Percentiles rank a stretch among this genome's conserved stretches.
These are phyloP conservation scores for Phlebopus sp. DNA, from an alignment of 1,284 basidiomycete species.

Conservation along the genomic window DNA sequence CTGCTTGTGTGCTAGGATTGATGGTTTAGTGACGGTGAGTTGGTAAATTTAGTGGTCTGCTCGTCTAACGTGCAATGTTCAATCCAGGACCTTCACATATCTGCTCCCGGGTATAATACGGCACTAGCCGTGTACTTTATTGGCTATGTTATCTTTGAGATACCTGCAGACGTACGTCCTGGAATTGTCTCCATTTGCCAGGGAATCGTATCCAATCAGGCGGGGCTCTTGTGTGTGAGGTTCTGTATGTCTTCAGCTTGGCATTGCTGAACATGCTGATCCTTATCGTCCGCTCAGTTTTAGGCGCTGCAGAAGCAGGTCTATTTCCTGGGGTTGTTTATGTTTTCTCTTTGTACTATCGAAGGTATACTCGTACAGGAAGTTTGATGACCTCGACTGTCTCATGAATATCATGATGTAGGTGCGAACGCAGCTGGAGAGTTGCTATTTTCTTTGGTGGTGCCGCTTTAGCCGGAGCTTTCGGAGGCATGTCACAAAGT, in stretches of 20 bases:
- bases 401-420: slow-evolving; percentile 14
- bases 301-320: slow-evolving; percentile 55
- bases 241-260: slow-evolving; percentile 38
- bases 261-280: background rate
- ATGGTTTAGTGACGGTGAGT: slow-evolving; percentile 43
- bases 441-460: slow-evolving; percentile 62
- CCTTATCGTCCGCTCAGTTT: slow-evolving; percentile 34
- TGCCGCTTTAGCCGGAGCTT: slow-evolving; percentile 55
- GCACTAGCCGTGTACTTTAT: slow-evolving; percentile 64
- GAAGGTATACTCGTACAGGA: slow-evolving; percentile 30
- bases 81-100: slow-evolving; percentile 44
- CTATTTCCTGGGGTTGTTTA: slow-evolving; percentile 62
- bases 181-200: slow-evolving; percentile 56
- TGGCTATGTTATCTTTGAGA: slow-evolving; percentile 68
- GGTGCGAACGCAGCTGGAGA: slow-evolving; percentile 56
- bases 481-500: slow-evolving; percentile 42
- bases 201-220: slow-evolving; percentile 55
- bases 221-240: slow-evolving; percentile 54
- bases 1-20: slow-evolving; percentile 37
- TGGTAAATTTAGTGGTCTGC: background rate
- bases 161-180: slow-evolving; percentile 60
- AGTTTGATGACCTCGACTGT: background rate
- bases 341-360: slow-evolving; percentile 62
- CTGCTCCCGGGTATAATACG: slow-evolving; percentile 54
- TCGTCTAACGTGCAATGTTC: background rate